Evolutionary conservation across 345 rosid species (phyloP), one percentile per base, ranked within the genome.

Genomic region (Cardamine occulta): DNA sequence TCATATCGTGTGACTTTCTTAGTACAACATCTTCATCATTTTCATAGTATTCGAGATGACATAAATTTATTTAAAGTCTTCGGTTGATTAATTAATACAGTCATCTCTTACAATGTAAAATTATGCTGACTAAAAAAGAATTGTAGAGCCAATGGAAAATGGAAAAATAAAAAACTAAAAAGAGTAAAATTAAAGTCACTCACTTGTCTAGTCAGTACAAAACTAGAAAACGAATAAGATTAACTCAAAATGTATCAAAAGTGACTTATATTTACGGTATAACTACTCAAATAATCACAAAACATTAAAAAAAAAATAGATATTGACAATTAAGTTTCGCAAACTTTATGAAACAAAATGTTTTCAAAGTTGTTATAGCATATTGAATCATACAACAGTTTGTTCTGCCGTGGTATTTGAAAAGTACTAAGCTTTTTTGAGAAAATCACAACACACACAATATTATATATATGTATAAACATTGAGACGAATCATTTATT

Each of bases 1-100:
- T 39, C 44, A 39, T 12, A 2, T 40, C 18, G 49, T 48, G 6
- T 60, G 63, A 75, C 69, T 52, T 75, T 68, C 15, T 29, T 14
- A 68, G 18, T 76, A 63, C 42, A 48, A 53, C 60, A 37, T 6
- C 56, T 1, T 11, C 61, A 39, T 65, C 28, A 39, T 74, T 49
- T 21, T 74, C 74, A 18, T 39, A 67, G 55, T 49, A 67, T 51
- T 37, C 45, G 47, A 75, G 45, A 60, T 68, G 74, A 75, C 61
- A 49, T 45, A 45, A 44, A 19, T 19, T 49, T 8, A 49, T 18
- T 1, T 45, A 39, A 54, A 42, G 24, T 66, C 69, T 37, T 56
- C 8, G 14, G n/a, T 10, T 11, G 17, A 15, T n/a, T 64, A 28
- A 44, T 13, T 44, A 14, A 40, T 14, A 44, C 18, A 44, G 2